Conservation (phyloP, 2,329 filamentous ascomycete species). For the Fusarium begoniae region DNA sequence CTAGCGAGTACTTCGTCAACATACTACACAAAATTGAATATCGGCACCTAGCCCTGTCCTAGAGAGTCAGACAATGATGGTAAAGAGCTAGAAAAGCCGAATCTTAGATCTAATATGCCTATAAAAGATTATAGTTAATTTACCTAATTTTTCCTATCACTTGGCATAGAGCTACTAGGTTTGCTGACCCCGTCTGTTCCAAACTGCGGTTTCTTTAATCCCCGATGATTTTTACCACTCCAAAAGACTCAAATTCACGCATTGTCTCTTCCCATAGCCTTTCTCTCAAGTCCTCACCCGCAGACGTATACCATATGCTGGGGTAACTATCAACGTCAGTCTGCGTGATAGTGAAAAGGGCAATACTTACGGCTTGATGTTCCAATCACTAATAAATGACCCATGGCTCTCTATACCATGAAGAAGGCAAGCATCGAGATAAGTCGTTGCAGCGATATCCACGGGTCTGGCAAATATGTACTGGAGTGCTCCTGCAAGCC, state of each 20-base stretch:
- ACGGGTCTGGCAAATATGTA: background rate
- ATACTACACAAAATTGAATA: background rate
- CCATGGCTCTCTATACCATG: background rate
- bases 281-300: background rate
- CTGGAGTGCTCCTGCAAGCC: background rate
- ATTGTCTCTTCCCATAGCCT: background rate
- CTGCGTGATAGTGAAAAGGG: background rate
- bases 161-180: background rate
- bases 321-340: background rate
- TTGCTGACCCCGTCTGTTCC: background rate
- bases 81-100: background rate
- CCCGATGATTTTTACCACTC: background rate
- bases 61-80: background rate
- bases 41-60: too few species aligned
- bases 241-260: background rate
- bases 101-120: too few species aligned
- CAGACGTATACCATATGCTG: accelerated
- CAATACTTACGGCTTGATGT: background rate
- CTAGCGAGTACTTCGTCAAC: background rate
- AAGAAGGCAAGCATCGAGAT: background rate
- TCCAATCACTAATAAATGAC: background rate
- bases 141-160: accelerated
- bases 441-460: background rate
- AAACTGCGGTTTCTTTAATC: background rate
- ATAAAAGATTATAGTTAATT: background rate